Conservation (phyloP, 192 early-diverging fungal species). For the Rhizophagus sp. region DNA sequence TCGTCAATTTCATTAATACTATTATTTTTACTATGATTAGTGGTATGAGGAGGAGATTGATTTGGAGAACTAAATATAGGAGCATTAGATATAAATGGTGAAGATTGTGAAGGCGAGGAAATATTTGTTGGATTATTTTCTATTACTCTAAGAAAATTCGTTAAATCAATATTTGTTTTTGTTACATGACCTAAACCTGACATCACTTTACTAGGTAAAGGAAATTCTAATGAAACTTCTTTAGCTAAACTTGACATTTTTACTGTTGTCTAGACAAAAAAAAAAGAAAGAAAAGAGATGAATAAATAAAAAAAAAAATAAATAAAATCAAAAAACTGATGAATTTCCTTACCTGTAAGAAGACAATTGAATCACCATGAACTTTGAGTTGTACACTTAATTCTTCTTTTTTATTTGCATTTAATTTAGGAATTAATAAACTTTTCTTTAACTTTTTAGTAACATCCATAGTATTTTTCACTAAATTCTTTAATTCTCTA, state of each 20-base stretch:
- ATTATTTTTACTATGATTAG: not conserved
- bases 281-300: not conserved
- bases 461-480: slow-evolving; percentile 13
- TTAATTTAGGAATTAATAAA: not conserved
- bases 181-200: slow-evolving; percentile 16
- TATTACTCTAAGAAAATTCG: slow-evolving; percentile 6
- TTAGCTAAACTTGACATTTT: slow-evolving; percentile 18
- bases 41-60: not conserved
- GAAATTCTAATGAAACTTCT: slow-evolving; percentile 3
- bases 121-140: not conserved
- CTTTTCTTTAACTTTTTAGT: slow-evolving; percentile 23
- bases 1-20: no score
- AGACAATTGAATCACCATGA: slow-evolving; percentile 10
- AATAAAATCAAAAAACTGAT: not conserved
- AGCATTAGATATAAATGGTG: not conserved
- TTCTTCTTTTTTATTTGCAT: not conserved
- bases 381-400: slow-evolving; percentile 18
- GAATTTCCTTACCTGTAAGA: slow-evolving; percentile 22
- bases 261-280: not conserved
- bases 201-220: not conserved
- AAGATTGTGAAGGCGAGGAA: not conserved
- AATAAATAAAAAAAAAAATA: not conserved
- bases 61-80: not conserved
- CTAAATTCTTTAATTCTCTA: slow-evolving; percentile 8
- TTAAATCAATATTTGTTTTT: slow-evolving; percentile 26